Conservation (phyloP, 805 yeast species). For the Metschnikowia continentalis region DNA sequence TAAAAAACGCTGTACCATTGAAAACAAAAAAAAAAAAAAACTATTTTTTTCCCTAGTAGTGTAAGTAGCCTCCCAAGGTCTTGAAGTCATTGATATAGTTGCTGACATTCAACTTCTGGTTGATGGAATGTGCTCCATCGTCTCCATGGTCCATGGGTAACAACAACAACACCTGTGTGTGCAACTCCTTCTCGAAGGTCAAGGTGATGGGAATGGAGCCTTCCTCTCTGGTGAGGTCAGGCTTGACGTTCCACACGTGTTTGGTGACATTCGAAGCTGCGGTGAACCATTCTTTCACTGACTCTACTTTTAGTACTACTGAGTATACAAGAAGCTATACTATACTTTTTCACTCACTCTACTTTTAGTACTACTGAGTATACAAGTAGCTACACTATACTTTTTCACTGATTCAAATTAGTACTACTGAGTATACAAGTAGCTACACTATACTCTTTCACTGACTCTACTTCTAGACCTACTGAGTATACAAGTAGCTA, state of each 20-base stretch:
- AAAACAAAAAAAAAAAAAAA: too few relatives aligned
- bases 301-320: too few relatives aligned
- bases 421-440: too few relatives aligned
- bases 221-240: constrained; percentile 97
- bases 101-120: constrained; percentile 84
- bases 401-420: too few relatives aligned
- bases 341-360: too few relatives aligned
- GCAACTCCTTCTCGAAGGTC: constrained; percentile 83
- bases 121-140: constrained; percentile 98
- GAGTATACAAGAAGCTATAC: too few relatives aligned
- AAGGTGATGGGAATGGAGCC: constrained; percentile 97
- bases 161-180: constrained; percentile 79
- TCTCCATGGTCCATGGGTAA: constrained; percentile 99
- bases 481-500: too few relatives aligned
- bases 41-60: constrained; percentile 54
- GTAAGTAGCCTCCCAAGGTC: constrained; percentile 89
- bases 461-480: too few relatives aligned
- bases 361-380: too few relatives aligned
- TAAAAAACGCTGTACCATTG: too few relatives aligned
- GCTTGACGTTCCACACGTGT: constrained; percentile 90
- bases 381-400: too few relatives aligned
- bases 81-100: constrained; percentile 93
- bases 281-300: constrained; percentile 36
- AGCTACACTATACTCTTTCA: too few relatives aligned
- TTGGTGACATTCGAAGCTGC: constrained; percentile 95